Evolutionary conservation across 192 early-diverging fungal species (phyloP), one percentile per base, ranked within the genome.

Genomic region (Mortierella claussenii): DNA sequence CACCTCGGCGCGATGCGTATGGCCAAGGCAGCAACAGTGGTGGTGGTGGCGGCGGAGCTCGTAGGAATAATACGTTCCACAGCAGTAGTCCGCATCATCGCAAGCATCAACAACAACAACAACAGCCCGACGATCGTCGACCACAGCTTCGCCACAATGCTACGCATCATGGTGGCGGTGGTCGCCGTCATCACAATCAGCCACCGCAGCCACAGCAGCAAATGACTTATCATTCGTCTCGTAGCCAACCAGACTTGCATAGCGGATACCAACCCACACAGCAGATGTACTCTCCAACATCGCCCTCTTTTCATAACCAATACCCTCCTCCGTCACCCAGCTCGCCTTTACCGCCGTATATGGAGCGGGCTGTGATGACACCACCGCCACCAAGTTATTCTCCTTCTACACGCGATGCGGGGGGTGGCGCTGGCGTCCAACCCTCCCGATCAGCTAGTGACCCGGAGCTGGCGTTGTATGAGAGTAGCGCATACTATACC

Each of bases 241-340:
- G 50, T 12, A 68, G 60, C 21, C 69, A 71, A 50, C 59, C 70
- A 12, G 66, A 63, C 3, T 23, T 68, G 46, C 43, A 63, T 20
- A 54, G 31, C 27, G 64, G 52, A 47, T 55, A 69, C 34, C 67
- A 46, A 27, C 4, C 67, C 3, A 36, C 69, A 20, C 67, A 57
- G 32, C 73, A 48, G 31, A 59, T 68, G 55, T 67, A 63, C 10
- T 63, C 70, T 17, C 79, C 79, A 15, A 82, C 66, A 4, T 73
- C 78, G 6, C 66, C 78, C 4, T 68, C 51, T 17, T 65, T 55
- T 28, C 65, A 75, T 31, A 51, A 27, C 5, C 64, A 78, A 34
- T 66, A 65, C 36, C 60, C 80, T 8, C 34, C 62, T 17, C n/a
- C n/a, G n/a, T 74, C 79, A 1, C 66, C 68, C 0, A 23, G 68